Base-by-base conservation (phyloP, 352 stramenopile genomes). In the Globisporangium radiosum region DNA sequence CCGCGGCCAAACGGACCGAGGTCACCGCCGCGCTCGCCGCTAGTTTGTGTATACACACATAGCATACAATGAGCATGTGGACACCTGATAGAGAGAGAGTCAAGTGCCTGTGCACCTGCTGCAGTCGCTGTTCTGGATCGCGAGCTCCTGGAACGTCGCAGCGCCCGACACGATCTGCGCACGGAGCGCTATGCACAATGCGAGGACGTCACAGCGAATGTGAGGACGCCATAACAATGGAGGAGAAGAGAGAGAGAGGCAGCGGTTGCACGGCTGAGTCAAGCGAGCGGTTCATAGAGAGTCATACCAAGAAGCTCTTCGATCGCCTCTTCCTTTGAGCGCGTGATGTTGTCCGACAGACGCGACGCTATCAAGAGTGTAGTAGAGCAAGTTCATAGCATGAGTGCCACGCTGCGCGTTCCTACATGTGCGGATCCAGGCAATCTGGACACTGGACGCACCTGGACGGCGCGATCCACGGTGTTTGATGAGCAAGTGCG, bases 401-500 rank as follows among this genome's bases (percentile, higher is more conserved):
- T 43, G 39, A 13, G 43, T 47, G 11, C 7, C 11, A 25, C 25
- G 25, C 25, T 25, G 25, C 2, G 25, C 25, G 25, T 25, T 25
- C 2, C 25, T 25, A 25, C 25, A 25, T 25, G 25, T 1, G 25
- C 25, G 25, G 25, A 25, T 25, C 25, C 25, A 25, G 25, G 1
- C 25, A 25, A 1, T 25, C 25, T 25, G 25, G 25, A 25, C 25
- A 25, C 25, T 33, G 39, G 4, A 56, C 38, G 53, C 78, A 92
- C 82, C 78, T 4, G 78, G 78, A 47, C 81, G 81, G 56, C 92
- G 84, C 57, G 90, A 97, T 51, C 87, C 88, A 47, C 83, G 90
- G 79, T 98, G 93, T 81, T 98, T 98, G 68, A 98, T 95, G 9
- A 98, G 87, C 67, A 98, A 73, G 71, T 98, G 95, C 62, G 81